Evolutionary conservation across 2,329 filamentous ascomycete species (phyloP).

Genomic region (Fusarium fujikuroi): DNA sequence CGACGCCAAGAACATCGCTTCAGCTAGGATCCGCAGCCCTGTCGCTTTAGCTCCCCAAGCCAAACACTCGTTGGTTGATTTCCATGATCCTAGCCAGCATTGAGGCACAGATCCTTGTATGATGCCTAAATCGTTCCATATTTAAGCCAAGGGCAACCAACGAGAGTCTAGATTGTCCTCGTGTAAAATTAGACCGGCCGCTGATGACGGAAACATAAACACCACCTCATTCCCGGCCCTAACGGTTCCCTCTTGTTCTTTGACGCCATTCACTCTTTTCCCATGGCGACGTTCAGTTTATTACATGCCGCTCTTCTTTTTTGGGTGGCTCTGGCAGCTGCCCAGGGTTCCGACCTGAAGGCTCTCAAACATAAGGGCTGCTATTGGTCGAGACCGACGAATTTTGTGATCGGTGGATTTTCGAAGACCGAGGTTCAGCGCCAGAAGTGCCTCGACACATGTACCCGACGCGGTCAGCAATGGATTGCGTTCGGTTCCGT

Average conservation of each 20-base stretch:
- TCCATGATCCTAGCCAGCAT: background rate
- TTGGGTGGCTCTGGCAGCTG: slow-evolving; percentile 12
- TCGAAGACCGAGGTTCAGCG: background rate
- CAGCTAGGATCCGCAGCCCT: slow-evolving; percentile 13
- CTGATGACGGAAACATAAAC: slow-evolving; percentile 12
- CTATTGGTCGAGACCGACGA: background rate
- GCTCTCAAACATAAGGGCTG: background rate
- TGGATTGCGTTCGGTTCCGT: background rate
- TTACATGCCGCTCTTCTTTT: background rate
- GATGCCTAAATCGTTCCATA: slow-evolving; percentile 22
- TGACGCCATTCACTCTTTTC: background rate
- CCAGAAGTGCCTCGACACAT: background rate
- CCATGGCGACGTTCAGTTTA: slow-evolving; percentile 13
- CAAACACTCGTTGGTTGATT: slow-evolving; percentile 1
- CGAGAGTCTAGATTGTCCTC: background rate
- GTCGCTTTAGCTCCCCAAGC: background rate
- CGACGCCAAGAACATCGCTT: background rate
- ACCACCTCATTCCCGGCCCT: slow-evolving; percentile 2
- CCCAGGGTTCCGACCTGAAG: background rate
- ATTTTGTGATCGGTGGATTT: background rate
- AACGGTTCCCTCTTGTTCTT: background rate
- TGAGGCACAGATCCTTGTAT: slow-evolving; percentile 9
- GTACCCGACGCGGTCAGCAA: background rate
- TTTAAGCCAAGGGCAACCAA: background rate
- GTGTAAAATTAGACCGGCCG: background rate